Base-by-base conservation (phyloP, 2,329 filamentous ascomycete genomes). In the Diaporthe destruens region DNA sequence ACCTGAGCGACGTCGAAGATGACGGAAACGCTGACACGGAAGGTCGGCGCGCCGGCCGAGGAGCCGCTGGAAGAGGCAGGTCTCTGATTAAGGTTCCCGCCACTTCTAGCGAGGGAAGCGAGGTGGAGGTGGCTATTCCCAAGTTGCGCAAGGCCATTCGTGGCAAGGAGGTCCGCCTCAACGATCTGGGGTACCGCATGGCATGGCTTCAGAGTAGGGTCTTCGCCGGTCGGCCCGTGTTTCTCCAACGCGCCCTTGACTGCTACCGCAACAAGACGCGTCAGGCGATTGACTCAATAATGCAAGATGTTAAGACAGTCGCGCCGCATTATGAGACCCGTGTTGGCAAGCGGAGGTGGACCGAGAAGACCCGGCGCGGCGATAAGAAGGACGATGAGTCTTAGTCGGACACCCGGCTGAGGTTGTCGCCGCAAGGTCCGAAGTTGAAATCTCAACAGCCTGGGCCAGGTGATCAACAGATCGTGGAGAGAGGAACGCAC, bases 201-300 rank as follows among this genome's bases (percentile, higher is more conserved):
- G 95, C 94, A 63, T 99, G 96, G 96, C 92, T 95, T 70, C 96
- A 98, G 84, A 96, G 95, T 81, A 89, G 96, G 78, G 94, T 96
- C 14, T 98, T 98, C 85, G 92, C 95, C 1, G 93, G 93, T 16
- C 89, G 94, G 77, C 94, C 92, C 53, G 87, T 98, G 61, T 98
- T 98, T 82, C 85, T 98, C 78, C 96, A 98, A 82, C 91, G 94
- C 86, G 95, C 95, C 77, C 85, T 98, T 82, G 96, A 98, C 82
- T 94, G 93, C 74, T 98, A 98, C 82, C 93, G 96, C 77, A 96
- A 94, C 81, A 98, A 97, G 86, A 96, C 95, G 81, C 91, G 93
- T 75, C 92, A 89, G 76, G 93, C 92, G 71, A 95, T 97, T 84
- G 89, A 97, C 78, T 90, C 89, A 29, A 89, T 91, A 55, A 93